Percentiles rank a stretch among this genome's conserved stretches.
These are phyloP conservation scores for Cercospora beticola DNA, from an alignment of 2,329 filamentous ascomycete species.

Conservation along the genomic window DNA sequence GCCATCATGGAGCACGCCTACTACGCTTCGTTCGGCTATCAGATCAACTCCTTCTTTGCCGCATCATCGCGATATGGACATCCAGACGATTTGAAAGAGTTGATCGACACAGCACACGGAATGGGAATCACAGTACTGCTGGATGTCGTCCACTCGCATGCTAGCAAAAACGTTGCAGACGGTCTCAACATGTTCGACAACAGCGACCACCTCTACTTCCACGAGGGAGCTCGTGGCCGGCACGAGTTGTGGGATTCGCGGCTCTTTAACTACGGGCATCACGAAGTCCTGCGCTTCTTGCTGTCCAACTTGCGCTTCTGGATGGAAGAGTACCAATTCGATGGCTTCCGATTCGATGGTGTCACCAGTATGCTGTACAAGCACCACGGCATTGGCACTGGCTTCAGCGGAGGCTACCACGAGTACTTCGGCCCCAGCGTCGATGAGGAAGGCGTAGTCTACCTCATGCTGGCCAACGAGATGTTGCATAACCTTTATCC, in stretches of 20 bases:
- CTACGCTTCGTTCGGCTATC: constrained; percentile 98
- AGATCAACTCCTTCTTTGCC: constrained; percentile 98
- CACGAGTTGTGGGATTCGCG: constrained; percentile 96
- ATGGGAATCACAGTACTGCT: constrained; percentile 88
- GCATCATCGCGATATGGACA: constrained; percentile 92
- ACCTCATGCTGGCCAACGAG: constrained; percentile 95
- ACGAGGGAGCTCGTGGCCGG: constrained; percentile 75
- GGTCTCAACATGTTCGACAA: constrained; percentile 96
- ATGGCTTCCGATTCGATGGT: constrained; percentile 96
- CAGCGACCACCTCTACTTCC: constrained; percentile 94
- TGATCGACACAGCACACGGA: constrained; percentile 91
- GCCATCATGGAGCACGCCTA: constrained; percentile 99
- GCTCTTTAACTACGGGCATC: constrained; percentile 93
- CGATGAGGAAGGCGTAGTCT: constrained; percentile 90
- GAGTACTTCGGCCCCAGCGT: constrained; percentile 91
- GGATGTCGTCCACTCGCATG: constrained; percentile 96
- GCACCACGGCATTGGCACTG: constrained; percentile 97
- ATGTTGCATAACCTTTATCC: constrained; percentile 91
- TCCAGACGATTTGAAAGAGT: constrained; percentile 92
- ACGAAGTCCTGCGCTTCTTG: constrained; percentile 93
- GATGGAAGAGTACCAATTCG: constrained; percentile 98
- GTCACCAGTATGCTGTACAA: constrained; percentile 97
- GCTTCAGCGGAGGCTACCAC: constrained; percentile 96
- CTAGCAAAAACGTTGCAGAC: constrained; percentile 94
- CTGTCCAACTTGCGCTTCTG: constrained; percentile 95